Base-by-base conservation (phyloP, 1,284 basidiomycete genomes). In the Cutaneotrichosporon cutaneum region DNA sequence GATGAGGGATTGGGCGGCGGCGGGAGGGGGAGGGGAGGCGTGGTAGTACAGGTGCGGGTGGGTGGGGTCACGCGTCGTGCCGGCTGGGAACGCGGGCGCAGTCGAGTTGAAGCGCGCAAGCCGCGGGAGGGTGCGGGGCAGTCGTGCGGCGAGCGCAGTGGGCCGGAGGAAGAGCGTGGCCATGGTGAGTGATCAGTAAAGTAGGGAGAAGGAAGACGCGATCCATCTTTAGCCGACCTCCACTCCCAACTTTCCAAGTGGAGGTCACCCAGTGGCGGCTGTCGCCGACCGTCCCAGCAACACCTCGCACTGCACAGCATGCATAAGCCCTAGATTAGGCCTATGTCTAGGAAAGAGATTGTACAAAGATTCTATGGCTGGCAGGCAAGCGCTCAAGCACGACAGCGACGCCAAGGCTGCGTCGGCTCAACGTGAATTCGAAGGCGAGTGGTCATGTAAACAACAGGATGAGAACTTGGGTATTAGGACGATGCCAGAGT, bases 41-140 rank as follows among this genome's bases (percentile, higher is more conserved):
- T 78, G 77, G 63, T 76, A 78, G 65, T 73, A 68, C 24, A 78
- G 69, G 60, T 75, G 65, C 21, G 72, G 70, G 59, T 78, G 75
- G 13, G 64, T 64, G 4, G 72, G 72, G 65, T 77, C 76, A 30
- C 45, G 55, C 7, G 48, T 51, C 27, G 48, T 51, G 13, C 48
- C 48, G 27, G 48, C 24, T 27, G 26, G 14, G 27, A 51, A 16
- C 16, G 22, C 7, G 5, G 24, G 6, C 47, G 26, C 27, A n/a
- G 24, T 26, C 21, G 47, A 26, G 26, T 13, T 27, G 27, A 48
- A 48, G 45, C 45, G 45, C 22, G 22, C 45, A n/a, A n/a, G n/a
- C 45, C 21, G 9, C 13, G 13, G 22, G 21, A 24, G 21, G 24
- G 22, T 10, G 2, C 22, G 45, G 14, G 45, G 22, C 14, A 26